Evolutionary conservation across 2,329 filamentous ascomycete genomes (phyloP).

Genomic region (Diaporthe sp.): DNA sequence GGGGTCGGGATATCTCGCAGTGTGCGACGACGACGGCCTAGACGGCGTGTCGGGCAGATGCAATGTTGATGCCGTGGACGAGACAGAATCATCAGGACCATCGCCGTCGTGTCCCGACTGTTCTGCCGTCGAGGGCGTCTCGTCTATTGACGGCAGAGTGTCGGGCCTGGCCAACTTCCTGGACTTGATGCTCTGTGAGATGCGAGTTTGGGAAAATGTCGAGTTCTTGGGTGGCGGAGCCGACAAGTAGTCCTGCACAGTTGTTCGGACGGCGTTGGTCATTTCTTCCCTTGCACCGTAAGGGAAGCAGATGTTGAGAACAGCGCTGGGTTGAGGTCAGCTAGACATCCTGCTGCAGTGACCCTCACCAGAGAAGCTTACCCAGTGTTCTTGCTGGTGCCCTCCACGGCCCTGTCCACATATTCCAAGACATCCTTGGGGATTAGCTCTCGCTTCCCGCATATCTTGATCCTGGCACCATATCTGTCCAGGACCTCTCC

Average conservation of each 20-base stretch:
- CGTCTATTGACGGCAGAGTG: conserved; percentile 57
- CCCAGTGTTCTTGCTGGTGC: conserved; percentile 89
- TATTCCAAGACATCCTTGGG: conserved; percentile 89
- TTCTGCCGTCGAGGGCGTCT: conserved; percentile 57
- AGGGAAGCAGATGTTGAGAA: conserved; percentile 95
- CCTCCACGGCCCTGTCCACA: conserved; percentile 84
- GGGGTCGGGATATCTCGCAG: conserved; percentile 71
- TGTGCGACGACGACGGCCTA: conserved; percentile 46
- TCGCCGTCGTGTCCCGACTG: conserved; percentile 56
- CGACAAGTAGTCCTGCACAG: conserved; percentile 86
- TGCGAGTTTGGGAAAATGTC: conserved; percentile 88
- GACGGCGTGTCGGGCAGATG: conserved; percentile 57
- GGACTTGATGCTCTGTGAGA: conserved; percentile 84
- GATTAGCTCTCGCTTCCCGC: conserved; percentile 86
- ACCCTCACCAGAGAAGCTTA: conserved; percentile 48
- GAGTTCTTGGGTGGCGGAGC: conserved; percentile 74
- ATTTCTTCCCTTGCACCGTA: conserved; percentile 98
- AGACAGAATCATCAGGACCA: conserved; percentile 61
- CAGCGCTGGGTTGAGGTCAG: conserved; percentile 50
- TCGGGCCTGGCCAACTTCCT: conserved; percentile 65
- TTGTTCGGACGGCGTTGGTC: conserved; percentile 86
- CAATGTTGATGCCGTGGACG: conserved; percentile 67
- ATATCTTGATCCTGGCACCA: conserved; percentile 84
- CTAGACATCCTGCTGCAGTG: conserved; percentile 29
- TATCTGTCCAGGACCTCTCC: conserved; percentile 94